Evolutionary conservation across 345 rosid species (phyloP), one percentile per base, ranked within the genome.

Genomic region (Camelina hispida): DNA sequence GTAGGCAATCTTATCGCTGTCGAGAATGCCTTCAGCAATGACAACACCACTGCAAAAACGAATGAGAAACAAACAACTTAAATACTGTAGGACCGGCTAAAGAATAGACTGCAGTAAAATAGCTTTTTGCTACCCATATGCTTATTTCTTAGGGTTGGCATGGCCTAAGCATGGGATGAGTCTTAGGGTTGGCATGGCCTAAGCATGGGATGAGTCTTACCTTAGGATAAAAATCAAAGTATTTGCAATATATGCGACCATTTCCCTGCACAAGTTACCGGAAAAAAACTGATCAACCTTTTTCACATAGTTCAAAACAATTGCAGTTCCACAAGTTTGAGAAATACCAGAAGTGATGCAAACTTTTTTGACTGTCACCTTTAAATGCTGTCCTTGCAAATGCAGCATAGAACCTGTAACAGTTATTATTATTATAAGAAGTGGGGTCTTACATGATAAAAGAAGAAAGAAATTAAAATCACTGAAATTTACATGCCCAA

Each of bases 221-320:
- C 98, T 94, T 73, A 91, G 84, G 80, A 90, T 94, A 81, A 94
- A 94, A 64, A 94, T 91, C 69, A 91, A 75, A 46, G 98, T 94
- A 85, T 94, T 94, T 64, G 98, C 98, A 81, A 94, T 94, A 69
- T 94, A 94, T 38, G 97, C 91, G 66, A 94, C 86, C 97, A 94
- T 94, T 85, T 88, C 97, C 98, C 97, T 94, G 91, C 70, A 66
- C 18, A 72, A 51, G 46, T 57, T 48, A 71, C 48, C 61, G 3
- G 22, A 71, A 64, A 57, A 38, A 43, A 43, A 43, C 7, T 14
- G 48, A 51, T 16, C 12, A 20, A 35, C 50, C 32, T 59, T 72
- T 62, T 62, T 12, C 52, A 37, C 30, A 42, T 34, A 69, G 38
- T 25, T 44, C 11, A 58, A 12, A 68, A 18, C 32, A 66, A 40